phyloP scores from a whole-genome alignment of 2,329 filamentous ascomycete genomes.

The Claviceps sp. region DNA sequence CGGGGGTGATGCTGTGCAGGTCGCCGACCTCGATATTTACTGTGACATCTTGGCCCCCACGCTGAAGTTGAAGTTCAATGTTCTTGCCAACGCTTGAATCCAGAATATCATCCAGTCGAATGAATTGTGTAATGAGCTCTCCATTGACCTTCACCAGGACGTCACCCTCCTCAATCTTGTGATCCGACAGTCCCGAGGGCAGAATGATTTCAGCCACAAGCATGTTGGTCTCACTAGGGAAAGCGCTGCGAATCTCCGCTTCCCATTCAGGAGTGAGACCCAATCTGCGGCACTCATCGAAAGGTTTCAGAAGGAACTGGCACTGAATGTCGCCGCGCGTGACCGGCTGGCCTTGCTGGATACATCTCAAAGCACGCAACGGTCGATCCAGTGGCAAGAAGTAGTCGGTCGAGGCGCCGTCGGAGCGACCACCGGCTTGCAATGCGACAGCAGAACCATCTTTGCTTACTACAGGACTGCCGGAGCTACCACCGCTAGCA shows the following conservation, averaged over 20 bases:
- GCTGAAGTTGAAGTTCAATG: conserved; percentile 73
- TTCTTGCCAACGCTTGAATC: conserved; percentile 72
- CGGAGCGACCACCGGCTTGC: conserved; percentile 84
- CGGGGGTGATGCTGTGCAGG: conserved; percentile 86
- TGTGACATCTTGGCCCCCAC: conserved; percentile 77
- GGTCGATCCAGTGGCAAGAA: conserved; percentile 91
- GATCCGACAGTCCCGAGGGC: conserved; percentile 75
- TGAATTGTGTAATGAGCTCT: conserved; percentile 84
- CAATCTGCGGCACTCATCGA: conserved; percentile 87
- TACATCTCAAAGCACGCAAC: conserved; percentile 70
- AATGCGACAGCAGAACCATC: conserved; percentile 85
- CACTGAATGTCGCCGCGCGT: conserved; percentile 95
- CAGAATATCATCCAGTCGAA: conserved; percentile 79
- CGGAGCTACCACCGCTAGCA: conserved; percentile 94
- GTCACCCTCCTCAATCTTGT: conserved; percentile 86
- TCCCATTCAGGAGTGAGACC: conserved; percentile 81
- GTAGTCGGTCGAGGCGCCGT: conserved; percentile 94
- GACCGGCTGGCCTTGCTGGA: conserved; percentile 62
- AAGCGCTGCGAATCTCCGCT: conserved; percentile 64
- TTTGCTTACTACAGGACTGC: conserved; percentile 92
- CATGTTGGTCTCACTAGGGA: conserved; percentile 93
- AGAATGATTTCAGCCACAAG: conserved; percentile 91
- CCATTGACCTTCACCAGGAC: conserved; percentile 88
- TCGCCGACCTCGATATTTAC: conserved; percentile 78
- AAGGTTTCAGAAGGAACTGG: conserved; percentile 92